Percentiles rank a stretch among this genome's conserved stretches.
Conservation (phyloP, 768 basidiomycete species). For the Coprinopsis cinerea region DNA sequence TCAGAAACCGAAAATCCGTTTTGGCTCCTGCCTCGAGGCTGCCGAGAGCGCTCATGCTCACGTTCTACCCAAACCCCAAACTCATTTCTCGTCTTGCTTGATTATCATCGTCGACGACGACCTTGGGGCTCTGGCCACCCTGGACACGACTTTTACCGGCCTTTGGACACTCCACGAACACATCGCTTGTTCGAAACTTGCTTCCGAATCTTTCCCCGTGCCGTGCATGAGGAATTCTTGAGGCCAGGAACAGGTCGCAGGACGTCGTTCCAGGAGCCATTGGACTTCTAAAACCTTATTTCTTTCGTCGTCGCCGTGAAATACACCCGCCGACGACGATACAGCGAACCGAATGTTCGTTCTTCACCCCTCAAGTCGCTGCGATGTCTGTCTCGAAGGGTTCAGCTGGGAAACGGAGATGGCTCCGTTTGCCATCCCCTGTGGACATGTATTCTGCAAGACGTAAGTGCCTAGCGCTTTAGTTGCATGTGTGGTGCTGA, state of each 20-base stretch:
- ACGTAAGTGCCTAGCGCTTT: conserved; percentile 36
- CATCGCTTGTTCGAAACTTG: neutral
- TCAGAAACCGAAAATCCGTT: neutral
- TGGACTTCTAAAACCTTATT: neutral
- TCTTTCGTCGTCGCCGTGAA: neutral
- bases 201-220: neutral
- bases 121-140: neutral
- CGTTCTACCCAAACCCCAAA: neutral
- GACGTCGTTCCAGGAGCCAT: neutral
- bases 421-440: conserved; percentile 66
- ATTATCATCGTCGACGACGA: neutral
- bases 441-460: conserved; percentile 73
- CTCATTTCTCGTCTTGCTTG: neutral
- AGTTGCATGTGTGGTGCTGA: too few species aligned
- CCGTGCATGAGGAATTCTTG: neutral
- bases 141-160: neutral
- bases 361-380: conserved; percentile 63
- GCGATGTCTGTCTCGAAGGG: conserved; percentile 70
- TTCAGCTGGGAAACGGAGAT: conserved; percentile 49
- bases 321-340: neutral
- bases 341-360: conserved; percentile 36
- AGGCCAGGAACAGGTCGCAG: neutral
- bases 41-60: conserved; percentile 2
- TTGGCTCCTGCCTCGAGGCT: neutral
- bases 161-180: neutral